phyloP scores from a whole-genome alignment of 2,329 filamentous ascomycete genomes.

The Fusarium subglutinans region DNA sequence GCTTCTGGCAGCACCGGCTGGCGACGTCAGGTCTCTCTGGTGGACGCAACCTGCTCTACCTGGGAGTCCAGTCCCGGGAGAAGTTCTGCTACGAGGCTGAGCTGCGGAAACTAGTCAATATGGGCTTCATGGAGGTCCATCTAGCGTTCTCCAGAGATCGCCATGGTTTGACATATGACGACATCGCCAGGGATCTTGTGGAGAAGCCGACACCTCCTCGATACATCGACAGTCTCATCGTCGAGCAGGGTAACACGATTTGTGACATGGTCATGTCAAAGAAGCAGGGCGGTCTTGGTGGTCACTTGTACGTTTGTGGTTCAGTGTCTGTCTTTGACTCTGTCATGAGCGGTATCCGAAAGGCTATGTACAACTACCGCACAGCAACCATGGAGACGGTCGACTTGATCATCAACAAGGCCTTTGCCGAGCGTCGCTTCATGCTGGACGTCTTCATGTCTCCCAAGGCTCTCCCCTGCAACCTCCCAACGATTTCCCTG shows the following conservation, averaged over 20 bases:
- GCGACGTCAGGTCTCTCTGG: conserved; percentile 47
- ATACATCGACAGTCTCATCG: conserved; percentile 62
- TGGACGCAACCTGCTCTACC: conserved; percentile 59
- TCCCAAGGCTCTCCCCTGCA: conserved; percentile 61
- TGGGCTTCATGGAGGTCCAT: conserved; percentile 61
- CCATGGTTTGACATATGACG: conserved; percentile 58
- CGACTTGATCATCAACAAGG: conserved; percentile 60
- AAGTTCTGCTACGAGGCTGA: conserved; percentile 47
- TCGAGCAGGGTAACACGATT: conserved; percentile 60
- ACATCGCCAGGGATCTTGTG: conserved; percentile 52
- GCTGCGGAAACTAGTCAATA: conserved; percentile 46
- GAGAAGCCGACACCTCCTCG: conserved; percentile 60
- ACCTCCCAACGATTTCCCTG: conserved; percentile 59
- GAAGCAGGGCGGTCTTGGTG: conserved; percentile 61
- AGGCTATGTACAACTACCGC: conserved; percentile 63
- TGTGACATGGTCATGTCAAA: conserved; percentile 67
- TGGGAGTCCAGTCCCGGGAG: conserved; percentile 62
- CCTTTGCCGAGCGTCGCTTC: conserved; percentile 64
- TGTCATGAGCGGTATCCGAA: conserved; percentile 64
- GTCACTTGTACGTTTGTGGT: conserved; percentile 46
- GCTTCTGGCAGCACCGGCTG: conserved; percentile 61
- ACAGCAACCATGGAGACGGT: conserved; percentile 61
- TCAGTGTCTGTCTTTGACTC: conserved; percentile 53
- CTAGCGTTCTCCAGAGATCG: conserved; percentile 62
- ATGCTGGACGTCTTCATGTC: conserved; percentile 68